A percentile compares a stretch with the other conserved stretches of the same genome.
Evolutionary conservation across 768 basidiomycete species (phyloP).

Genomic region (Terana coerulea): DNA sequence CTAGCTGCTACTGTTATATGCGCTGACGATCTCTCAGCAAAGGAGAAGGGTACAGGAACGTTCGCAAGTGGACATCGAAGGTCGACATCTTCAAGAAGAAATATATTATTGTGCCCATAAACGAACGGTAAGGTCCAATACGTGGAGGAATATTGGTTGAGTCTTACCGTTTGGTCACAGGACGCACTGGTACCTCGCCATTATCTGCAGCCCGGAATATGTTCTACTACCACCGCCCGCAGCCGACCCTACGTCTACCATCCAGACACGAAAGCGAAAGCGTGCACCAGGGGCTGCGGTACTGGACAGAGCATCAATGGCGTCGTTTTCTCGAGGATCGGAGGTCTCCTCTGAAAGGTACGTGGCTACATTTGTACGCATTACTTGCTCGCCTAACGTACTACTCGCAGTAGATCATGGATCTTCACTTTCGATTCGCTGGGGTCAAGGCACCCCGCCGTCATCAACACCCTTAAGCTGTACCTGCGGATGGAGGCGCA

Average conservation of each 20-base stretch:
- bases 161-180: conserved; percentile 63
- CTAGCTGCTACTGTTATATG: neutral
- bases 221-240: conserved; percentile 47
- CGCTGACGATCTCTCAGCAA: conserved; percentile 18
- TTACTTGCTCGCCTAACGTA: too few relatives aligned
- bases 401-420: conserved; percentile 48
- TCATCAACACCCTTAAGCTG: conserved; percentile 49
- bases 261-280: conserved; percentile 26
- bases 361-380: too few relatives aligned
- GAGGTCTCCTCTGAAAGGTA: too few relatives aligned
- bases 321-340: too few relatives aligned
- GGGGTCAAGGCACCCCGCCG: conserved; percentile 65
- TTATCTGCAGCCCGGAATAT: conserved; percentile 80
- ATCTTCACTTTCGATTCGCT: conserved; percentile 93
- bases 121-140: conserved; percentile 73
- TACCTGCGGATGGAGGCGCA: conserved; percentile 79
- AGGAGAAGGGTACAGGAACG: conserved; percentile 73
- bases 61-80: conserved; percentile 92
- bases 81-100: conserved; percentile 87
- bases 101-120: conserved; percentile 93
- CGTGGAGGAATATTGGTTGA: neutral
- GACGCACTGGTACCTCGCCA: conserved; percentile 97
- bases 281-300: conserved; percentile 17
- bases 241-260: neutral
- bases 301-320: too few relatives aligned